A percentile compares a stretch with the other conserved stretches of the same genome.
Conservation (phyloP, 805 yeast species). For the Starmera quercuum region DNA sequence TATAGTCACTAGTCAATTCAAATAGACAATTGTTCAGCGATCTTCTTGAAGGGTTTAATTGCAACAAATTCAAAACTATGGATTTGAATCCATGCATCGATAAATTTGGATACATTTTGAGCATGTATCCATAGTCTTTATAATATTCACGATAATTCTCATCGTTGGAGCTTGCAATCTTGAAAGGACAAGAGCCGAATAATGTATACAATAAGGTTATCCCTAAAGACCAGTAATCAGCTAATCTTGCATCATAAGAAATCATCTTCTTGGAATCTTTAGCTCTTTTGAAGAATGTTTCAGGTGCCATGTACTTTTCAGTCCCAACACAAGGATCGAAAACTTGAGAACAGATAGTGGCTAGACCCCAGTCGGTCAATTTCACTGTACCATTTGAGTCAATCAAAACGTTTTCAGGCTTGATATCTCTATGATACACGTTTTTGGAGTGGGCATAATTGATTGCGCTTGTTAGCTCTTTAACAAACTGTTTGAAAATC, state of each 20-base stretch:
- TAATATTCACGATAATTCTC: constrained; percentile 61
- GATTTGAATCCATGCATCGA: constrained; percentile 63
- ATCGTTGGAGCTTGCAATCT: constrained; percentile 60
- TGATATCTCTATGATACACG: constrained; percentile 63
- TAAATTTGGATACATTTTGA: constrained; percentile 70
- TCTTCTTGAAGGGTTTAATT: constrained; percentile 47
- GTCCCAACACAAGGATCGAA: constrained; percentile 50
- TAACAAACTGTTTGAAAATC: constrained; percentile 31
- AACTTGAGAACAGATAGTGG: constrained; percentile 31
- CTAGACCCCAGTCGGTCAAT: constrained; percentile 70
- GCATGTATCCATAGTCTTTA: constrained; percentile 58
- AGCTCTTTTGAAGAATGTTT: constrained; percentile 46
- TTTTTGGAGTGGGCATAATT: constrained; percentile 48
- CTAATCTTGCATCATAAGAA: constrained; percentile 61
- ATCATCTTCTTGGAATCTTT: constrained; percentile 3
- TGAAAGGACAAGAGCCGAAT: constrained; percentile 82
- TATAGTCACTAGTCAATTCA: constrained; percentile 31
- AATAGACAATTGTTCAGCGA: constrained; percentile 43
- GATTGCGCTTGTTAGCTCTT: constrained; percentile 46
- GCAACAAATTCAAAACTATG: constrained; percentile 60
- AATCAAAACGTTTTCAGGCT: constrained; percentile 64
- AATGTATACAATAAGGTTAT: constrained; percentile 70
- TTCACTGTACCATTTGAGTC: constrained; percentile 45
- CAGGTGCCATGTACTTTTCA: constrained; percentile 92
- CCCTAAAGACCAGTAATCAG: constrained; percentile 87